Percentiles rank a stretch among this genome's conserved stretches.
phyloP scores from a whole-genome alignment of 257 asterid species.

The Solanum medicagineum region DNA sequence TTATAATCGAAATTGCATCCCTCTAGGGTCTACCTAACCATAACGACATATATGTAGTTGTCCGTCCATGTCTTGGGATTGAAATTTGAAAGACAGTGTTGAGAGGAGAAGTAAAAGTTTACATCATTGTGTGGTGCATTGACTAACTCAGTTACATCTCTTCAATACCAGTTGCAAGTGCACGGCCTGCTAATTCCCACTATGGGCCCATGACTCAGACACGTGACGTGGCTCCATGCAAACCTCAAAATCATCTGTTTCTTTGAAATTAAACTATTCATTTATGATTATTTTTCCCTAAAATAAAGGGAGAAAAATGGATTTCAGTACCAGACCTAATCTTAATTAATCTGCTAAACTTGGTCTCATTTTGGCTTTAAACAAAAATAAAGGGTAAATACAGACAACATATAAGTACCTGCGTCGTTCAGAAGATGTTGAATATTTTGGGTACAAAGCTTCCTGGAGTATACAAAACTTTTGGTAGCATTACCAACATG shows the following conservation, averaged over 20 bases:
- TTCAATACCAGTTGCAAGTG: no score
- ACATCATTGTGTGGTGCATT: no score
- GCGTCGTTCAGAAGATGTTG: not conserved
- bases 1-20: no score
- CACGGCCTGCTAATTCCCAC: slow-evolving; percentile 40
- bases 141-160: no score
- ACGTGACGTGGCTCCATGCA: slow-evolving; percentile 32
- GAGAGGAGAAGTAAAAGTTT: no score
- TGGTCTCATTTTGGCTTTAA: not conserved
- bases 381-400: not conserved
- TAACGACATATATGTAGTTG: no score
- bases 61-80: no score
- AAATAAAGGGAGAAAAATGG: not conserved
- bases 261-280: no score
- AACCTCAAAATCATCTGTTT: slow-evolving; percentile 4
- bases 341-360: not conserved
- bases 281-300: no score
- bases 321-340: not conserved
- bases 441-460: not conserved
- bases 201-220: slow-evolving; percentile 1
- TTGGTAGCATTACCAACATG: not conserved
- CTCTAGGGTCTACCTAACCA: no score
- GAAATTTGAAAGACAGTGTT: no score
- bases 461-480: not conserved
- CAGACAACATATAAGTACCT: not conserved